Evolutionary conservation across 495 filamentous ascomycete species (phyloP), one percentile per base, ranked within the genome.

Genomic region (Parathielavia hyrcaniae): DNA sequence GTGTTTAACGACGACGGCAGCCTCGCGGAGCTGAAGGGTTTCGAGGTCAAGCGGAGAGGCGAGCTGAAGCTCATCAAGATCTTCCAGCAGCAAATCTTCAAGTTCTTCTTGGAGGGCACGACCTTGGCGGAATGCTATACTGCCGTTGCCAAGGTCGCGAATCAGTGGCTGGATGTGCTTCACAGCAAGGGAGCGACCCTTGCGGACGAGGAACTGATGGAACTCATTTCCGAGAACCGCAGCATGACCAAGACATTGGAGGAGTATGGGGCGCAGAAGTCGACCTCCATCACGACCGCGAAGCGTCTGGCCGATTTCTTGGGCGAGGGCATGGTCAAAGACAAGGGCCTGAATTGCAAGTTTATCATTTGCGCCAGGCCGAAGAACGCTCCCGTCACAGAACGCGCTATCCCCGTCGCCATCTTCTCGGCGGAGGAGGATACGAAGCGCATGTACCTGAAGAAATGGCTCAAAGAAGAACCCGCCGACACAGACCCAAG

Each of bases 21-120:
- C 64, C 74, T 99, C 22, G 93, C 93, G n/a, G 93, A 99, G 70
- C 70, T 99, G 64, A 99, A 99, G 69, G 93, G 93, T 11, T 99
- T 99, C 63, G 93, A 99, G 64, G 83, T 99, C 61, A 99, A 99
- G 78, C 86, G 93, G 65, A 82, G 93, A 84, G 93, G 93, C 77
- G 93, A 99, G 75, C 76, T 99, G 61, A 97, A 97, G 75, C 82
- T 99, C 61, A 99, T 99, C 81, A 99, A 99, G 73, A 99, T 96
- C 64, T 99, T 99, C 73, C 93, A 99, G 72, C 87, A 89, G 36
- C 93, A 97, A 67, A 95, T 99, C 66, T 99, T 99, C 83, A 95
- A 93, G 68, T 97, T 97, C 76, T 99, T 99, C 74, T 73, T 99
- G 6, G 92, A 97, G 69, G 93, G 93, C 3, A 79, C 78, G 23